These are phyloP conservation scores for Ceratobasidium sp. DNA, from an alignment of 1,284 basidiomycete species.

Conservation along the genomic window DNA sequence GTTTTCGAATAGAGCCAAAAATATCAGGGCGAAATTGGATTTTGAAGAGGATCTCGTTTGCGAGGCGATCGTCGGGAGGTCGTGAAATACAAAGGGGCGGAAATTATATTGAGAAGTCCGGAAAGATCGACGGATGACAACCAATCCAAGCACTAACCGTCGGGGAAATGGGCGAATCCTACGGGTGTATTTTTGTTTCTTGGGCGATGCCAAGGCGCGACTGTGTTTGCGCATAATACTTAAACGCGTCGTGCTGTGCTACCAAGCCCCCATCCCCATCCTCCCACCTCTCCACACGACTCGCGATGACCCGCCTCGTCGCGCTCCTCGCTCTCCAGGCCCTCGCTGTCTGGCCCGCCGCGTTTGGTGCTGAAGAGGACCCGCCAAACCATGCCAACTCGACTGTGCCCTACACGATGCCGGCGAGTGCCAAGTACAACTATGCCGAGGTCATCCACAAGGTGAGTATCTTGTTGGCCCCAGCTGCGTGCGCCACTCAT, in stretches of 20 bases:
- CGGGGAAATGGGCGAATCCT: conserved; percentile 5
- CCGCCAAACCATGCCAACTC: conserved; percentile 48
- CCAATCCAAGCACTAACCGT: conserved; percentile 15
- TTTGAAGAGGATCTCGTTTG: background rate
- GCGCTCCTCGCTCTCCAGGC: conserved; percentile 39
- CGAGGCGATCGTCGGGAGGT: conserved; percentile 8
- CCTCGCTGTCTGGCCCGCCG: conserved; percentile 17
- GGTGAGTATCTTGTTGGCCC: background rate
- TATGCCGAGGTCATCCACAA: conserved; percentile 49
- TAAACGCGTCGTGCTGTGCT: background rate
- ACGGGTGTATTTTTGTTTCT: conserved; percentile 23
- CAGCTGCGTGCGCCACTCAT: background rate
- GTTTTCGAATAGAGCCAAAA: conserved; percentile 6
- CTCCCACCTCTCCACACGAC: background rate
- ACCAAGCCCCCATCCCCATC: background rate
- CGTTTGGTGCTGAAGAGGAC: conserved; percentile 7
- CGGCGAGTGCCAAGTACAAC: conserved; percentile 46
- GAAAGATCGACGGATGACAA: conserved; percentile 20
- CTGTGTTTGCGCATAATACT: conserved; percentile 14
- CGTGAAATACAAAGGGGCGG: conserved; percentile 21
- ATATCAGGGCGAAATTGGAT: conserved; percentile 7
- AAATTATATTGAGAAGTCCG: background rate
- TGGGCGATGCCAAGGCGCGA: conserved; percentile 17
- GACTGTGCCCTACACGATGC: conserved; percentile 44
- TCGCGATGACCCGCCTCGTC: conserved; percentile 36